Evolutionary conservation across 2,329 filamentous ascomycete species (phyloP), one percentile per base, ranked within the genome.

Genomic region (Paracamarosporium sp.): DNA sequence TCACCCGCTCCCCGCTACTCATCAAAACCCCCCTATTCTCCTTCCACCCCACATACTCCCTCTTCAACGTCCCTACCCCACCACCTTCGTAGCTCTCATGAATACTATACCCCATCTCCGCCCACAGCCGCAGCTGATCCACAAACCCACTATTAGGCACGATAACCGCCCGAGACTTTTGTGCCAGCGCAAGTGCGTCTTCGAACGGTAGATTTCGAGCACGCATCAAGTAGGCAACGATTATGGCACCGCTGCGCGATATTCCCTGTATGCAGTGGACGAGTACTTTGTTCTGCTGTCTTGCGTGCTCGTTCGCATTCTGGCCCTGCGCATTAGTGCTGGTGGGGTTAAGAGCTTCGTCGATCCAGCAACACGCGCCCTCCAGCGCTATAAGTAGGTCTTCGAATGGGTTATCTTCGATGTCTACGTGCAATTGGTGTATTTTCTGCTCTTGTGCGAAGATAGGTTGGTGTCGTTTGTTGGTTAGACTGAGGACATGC

Each of bases 221-320:
- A 13, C 57, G 55, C 64, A 67, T 67, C 22, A 65, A 24, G 31
- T 55, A 60, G 12, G 60, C 64, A 7, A 60, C 43, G 13, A 67
- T 40, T 4, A 65, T 30, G 1, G 61, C 48, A 1, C 54, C 58
- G 30, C 53, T 59, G 1, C 64, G 51, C n/a, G 62, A 65, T n/a
- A 61, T 53, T 9, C 62, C 60, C 40, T 63, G 56, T 0, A 59
- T 17, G 24, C 62, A 67, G 24, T 67, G 64, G 1, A 67, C 55
- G 1, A 67, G 56, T 2, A 66, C 57, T n/a, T 30, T 45, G 1
- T 17, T 22, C 6, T 50, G 3, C 17, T 28, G 31, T n/a, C 9
- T 20, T 22, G 4, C 15, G 11, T 40, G 6, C 11, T 17, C 50
- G 5, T 50, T 33, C 9, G 6, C 24, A 5, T 20, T 53, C 50